Base-by-base conservation (phyloP, 148 eudicot species). In the Fallopia convolvulus region DNA sequence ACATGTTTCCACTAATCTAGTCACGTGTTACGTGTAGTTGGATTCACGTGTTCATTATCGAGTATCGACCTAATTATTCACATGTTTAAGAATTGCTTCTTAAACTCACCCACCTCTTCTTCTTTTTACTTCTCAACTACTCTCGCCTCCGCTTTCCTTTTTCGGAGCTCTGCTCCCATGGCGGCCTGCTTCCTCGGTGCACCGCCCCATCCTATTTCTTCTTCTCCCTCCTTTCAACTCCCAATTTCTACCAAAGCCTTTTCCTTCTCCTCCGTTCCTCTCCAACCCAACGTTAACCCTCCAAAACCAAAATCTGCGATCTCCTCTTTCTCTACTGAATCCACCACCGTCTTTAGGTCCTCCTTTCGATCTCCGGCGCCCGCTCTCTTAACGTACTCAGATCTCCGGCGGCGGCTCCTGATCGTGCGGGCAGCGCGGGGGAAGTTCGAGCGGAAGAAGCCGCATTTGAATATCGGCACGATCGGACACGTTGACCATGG, bases 401-500 rank as follows among this genome's bases (percentile, higher is more conserved):
- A 63, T 63, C 18, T 18, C 0, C 70, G 36, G 12, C 39, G 40
- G 17, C 4, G 18, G 6, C 17, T 20, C 33, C 32, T 21, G 66
- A 60, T 60, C 14, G 36, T 60, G 14, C 36, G 66, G 30, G 66
- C 66, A 2, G 66, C 66, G 66, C 66, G 66, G 33, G 66, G 66
- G 66, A 60, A 23, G 66, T 60, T 60, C 33, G 66, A 60, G 66
- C 66, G 66, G 66, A 60, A 60, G 66, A 60, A 60, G 66, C 66
- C 66, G 66, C 66, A 60, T 60, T 60, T 60, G 66, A 60, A 60
- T 11, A 23, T 60, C 33, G 66, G 66, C 32, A 60, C 66, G 32
- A 60, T 60, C 66, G 66, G 66, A 60, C 66, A 60, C 66, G 66
- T 60, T 60, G 66, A 60, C 66, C 66, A 60, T 60, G 66, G 66